phyloP scores from a whole-genome alignment of 1,284 basidiomycete species.

The Ceratobasidium sp. region DNA sequence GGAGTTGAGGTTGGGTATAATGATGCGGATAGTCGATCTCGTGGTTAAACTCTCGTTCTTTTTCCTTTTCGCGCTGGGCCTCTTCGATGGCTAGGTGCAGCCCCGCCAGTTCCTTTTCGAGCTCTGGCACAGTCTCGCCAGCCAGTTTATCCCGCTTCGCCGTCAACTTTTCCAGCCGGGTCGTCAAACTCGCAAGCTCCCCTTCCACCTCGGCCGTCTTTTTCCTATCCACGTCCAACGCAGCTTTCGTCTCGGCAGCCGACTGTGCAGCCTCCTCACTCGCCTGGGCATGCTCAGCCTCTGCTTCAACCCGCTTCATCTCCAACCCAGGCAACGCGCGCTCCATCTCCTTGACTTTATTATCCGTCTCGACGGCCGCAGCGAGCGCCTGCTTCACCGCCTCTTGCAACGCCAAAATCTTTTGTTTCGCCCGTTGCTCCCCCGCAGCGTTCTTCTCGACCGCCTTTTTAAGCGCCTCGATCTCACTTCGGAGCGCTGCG shows the following conservation, averaged over 20 bases:
- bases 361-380: constrained; percentile 70
- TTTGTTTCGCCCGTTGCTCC: constrained; percentile 78
- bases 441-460: constrained; percentile 76
- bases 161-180: constrained; percentile 68
- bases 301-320: constrained; percentile 62
- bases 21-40: constrained; percentile 48
- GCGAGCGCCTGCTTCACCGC: constrained; percentile 77
- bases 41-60: constrained; percentile 47
- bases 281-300: constrained; percentile 64
- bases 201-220: constrained; percentile 64
- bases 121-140: constrained; percentile 67
- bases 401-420: constrained; percentile 81
- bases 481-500: constrained; percentile 77
- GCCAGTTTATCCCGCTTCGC: constrained; percentile 73
- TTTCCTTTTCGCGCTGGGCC: constrained; percentile 55
- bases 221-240: constrained; percentile 62
- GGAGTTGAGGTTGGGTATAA: constrained; percentile 32
- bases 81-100: constrained; percentile 67
- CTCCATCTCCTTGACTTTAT: constrained; percentile 67
- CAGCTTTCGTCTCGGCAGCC: constrained; percentile 57
- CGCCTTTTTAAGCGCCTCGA: constrained; percentile 78
- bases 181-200: constrained; percentile 62
- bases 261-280: constrained; percentile 58
- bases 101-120: constrained; percentile 69
- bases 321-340: constrained; percentile 66